These are phyloP conservation scores for Plasmodium knowlesi DNA, from an alignment of 169 alveolate genomes.

Conservation along the genomic window DNA sequence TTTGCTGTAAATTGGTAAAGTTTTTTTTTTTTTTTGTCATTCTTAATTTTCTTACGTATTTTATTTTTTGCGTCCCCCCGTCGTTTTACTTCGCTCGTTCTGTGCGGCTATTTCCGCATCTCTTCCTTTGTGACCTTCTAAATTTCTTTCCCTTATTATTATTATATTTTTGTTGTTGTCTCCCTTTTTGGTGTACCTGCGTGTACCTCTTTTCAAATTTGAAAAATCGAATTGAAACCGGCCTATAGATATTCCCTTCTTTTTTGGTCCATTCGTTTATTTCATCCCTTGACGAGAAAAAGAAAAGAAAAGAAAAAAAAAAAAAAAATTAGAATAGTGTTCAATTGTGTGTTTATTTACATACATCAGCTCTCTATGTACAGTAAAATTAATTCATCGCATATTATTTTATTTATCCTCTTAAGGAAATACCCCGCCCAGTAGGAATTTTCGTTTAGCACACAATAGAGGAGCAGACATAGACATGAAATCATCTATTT, in stretches of 20 bases:
- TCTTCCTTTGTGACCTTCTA: not conserved
- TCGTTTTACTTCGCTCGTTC: not conserved
- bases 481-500: not conserved
- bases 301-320: not conserved
- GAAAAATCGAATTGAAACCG: not conserved
- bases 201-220: not conserved
- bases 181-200: not conserved
- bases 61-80: not conserved
- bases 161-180: not conserved
- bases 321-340: not conserved
- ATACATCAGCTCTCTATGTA: not conserved
- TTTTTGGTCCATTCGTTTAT: not conserved
- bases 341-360: not conserved
- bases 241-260: not conserved
- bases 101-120: not conserved
- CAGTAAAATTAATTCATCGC: not conserved
- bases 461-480: not conserved
- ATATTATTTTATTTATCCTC: not conserved
- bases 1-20: not conserved
- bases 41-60: not conserved
- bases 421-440: not conserved
- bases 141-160: not conserved
- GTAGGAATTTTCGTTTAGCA: not conserved
- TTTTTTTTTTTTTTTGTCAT: not conserved
- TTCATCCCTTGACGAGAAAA: not conserved